Percentiles rank a stretch among this genome's conserved stretches.
Evolutionary conservation across 208 protist species (phyloP).

Genomic region (Novymonas esmeraldas): DNA sequence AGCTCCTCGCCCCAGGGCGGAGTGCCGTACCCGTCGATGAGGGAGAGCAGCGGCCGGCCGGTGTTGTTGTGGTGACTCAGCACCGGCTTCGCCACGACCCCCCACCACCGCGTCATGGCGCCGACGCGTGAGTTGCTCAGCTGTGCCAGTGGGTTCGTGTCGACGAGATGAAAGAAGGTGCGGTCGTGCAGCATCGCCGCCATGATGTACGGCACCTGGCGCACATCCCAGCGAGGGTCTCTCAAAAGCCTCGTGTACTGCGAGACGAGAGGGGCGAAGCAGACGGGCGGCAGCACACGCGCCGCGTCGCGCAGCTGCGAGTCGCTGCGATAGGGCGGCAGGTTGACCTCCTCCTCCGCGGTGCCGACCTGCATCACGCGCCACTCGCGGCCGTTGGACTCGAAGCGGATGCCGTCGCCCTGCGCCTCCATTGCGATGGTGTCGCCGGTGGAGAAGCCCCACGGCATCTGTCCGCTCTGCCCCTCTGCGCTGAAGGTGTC

Average conservation of each 20-base stretch:
- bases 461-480: conserved; percentile 8
- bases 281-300: conserved; percentile 37
- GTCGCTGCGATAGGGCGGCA: conserved; percentile 26
- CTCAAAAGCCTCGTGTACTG: conserved; percentile 42
- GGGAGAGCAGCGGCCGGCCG: conserved; percentile 16
- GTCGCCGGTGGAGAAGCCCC: conserved; percentile 13
- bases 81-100: conserved; percentile 30
- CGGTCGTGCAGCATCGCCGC: conserved; percentile 63
- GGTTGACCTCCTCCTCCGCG: conserved; percentile 23
- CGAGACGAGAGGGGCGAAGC: conserved; percentile 32
- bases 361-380: conserved; percentile 26
- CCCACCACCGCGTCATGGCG: conserved; percentile 71
- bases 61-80: conserved; percentile 35
- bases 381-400: conserved; percentile 35
- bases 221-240: conserved; percentile 33
- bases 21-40: conserved; percentile 11
- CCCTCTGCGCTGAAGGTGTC: conserved; percentile 20
- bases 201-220: conserved; percentile 50
- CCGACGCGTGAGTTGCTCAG: conserved; percentile 60
- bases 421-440: neutral
- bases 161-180: conserved; percentile 64
- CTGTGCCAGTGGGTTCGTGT: conserved; percentile 38
- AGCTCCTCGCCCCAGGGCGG: neutral
- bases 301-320: conserved; percentile 34
- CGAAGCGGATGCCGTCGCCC: conserved; percentile 22